Base-by-base conservation (phyloP, 2,329 filamentous ascomycete genomes). In the Cladorrhinum sp. region DNA sequence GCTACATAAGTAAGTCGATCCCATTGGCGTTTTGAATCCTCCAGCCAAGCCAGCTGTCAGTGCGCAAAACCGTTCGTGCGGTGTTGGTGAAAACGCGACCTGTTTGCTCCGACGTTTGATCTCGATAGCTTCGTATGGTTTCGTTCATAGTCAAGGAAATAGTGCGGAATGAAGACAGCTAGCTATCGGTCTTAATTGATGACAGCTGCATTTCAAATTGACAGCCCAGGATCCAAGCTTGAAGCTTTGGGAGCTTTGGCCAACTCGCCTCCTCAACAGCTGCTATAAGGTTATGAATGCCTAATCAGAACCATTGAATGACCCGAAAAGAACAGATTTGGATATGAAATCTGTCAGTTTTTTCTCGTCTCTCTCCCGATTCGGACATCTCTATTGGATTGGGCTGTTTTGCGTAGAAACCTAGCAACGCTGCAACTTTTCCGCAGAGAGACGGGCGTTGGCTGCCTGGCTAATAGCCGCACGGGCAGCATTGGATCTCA, bases 1-100 rank as follows among this genome's bases (percentile, higher is more conserved):
- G n/a, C n/a, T n/a, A n/a, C n/a, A n/a, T n/a, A 36, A 16, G 9
- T 16, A 36, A 16, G 12, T 9, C 8, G 14, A 36, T 10, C 4
- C 14, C 12, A 3, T 36, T 36, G 7, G 12, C 26, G 26, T 36
- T 9, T 36, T 36, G 4, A 36, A 36, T 26, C 30, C 36, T 4
- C 5, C 33, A 18, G 54, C 54, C 42, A 36, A 57, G 54, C 54
- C 54, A 48, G 9, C 39, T n/a, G 42, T 57, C 54, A 28, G 54
- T 57, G 39, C 39, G 39, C 36, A 42, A 55, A 36, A 23, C 21
- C 36, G 33, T 42, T 55, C 54, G 18, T 49, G 16, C 21, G 24
- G 21, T 54, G n/a, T 20, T 21, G n/a, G 42, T 46, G 42, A 21
- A 46, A 16, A 42, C 16, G 42, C 42, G 6, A 3, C 42, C n/a